Evolutionary conservation across 495 filamentous ascomycete genomes (phyloP).

Genomic region (Evernia prunastri): DNA sequence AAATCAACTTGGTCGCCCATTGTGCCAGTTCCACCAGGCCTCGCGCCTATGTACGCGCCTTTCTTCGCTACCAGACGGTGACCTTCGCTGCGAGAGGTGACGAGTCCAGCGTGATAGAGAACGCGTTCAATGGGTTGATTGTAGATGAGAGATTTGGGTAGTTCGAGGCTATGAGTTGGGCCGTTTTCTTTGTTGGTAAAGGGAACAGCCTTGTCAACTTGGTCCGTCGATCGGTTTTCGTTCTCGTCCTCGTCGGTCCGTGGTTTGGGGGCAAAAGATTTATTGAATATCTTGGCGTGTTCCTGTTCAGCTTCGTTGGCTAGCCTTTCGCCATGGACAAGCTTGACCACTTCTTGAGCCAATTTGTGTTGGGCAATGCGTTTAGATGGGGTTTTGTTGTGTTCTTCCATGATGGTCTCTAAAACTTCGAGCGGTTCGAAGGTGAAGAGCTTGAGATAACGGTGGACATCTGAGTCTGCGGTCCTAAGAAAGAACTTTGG

Average conservation of each 20-base stretch:
- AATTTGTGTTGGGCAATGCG: slow-evolving; percentile 75
- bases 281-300: slow-evolving; percentile 52
- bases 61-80: slow-evolving; percentile 52
- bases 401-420: slow-evolving; percentile 54
- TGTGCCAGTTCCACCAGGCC: slow-evolving; percentile 43
- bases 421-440: slow-evolving; percentile 70
- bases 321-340: slow-evolving; percentile 63
- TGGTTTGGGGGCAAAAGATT: background rate
- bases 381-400: slow-evolving; percentile 57
- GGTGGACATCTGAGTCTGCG: slow-evolving; percentile 69
- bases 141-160: slow-evolving; percentile 59
- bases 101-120: slow-evolving; percentile 62
- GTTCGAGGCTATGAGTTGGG: slow-evolving; percentile 47
- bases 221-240: background rate
- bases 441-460: slow-evolving; percentile 83
- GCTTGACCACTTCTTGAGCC: slow-evolving; percentile 68
- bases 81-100: slow-evolving; percentile 57
- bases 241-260: background rate
- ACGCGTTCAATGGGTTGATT: slow-evolving; percentile 56
- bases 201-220: slow-evolving; percentile 13
- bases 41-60: slow-evolving; percentile 61
- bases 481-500: slow-evolving; percentile 76
- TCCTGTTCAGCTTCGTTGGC: slow-evolving; percentile 51
- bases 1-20: slow-evolving; percentile 59
- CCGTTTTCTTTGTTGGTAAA: slow-evolving; percentile 24